A percentile compares a stretch with the other conserved stretches of the same genome.
Conservation (phyloP, 371 early-diverging fungal genomes). For the Cokeromyces recurvatus region DNA sequence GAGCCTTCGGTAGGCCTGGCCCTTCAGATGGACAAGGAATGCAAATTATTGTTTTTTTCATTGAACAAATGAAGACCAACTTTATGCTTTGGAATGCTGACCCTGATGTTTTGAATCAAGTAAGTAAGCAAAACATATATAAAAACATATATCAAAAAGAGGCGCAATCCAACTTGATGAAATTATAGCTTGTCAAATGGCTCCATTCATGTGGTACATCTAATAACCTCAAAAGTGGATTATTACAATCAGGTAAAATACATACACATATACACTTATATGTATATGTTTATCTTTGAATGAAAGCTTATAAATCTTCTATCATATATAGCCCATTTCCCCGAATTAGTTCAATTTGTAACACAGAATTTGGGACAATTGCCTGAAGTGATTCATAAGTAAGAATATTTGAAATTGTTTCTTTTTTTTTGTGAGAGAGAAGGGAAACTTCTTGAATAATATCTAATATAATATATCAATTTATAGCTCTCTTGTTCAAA, state of each 20-base stretch:
- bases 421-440: no score
- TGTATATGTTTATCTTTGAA: background rate
- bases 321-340: conserved; percentile 61
- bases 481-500: conserved; percentile 59
- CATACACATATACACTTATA: background rate
- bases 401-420: no score
- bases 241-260: conserved; percentile 53
- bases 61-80: conserved; percentile 56
- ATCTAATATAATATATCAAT: no score
- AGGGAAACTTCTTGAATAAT: no score
- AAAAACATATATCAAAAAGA: background rate
- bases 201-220: conserved; percentile 56
- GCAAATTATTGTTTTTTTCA: conserved; percentile 55
- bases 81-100: conserved; percentile 73
- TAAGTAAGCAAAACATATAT: background rate
- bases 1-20: conserved; percentile 53
- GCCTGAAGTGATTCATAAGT: conserved; percentile 66
- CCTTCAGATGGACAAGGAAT: conserved; percentile 60
- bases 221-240: conserved; percentile 42
- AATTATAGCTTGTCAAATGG: conserved; percentile 56
- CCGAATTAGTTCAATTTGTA: conserved; percentile 55
- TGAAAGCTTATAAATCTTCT: no score
- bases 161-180: conserved; percentile 22
- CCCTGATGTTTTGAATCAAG: conserved; percentile 57
- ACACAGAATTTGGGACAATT: conserved; percentile 56